Evolutionary conservation across 2,329 filamentous ascomycete species (phyloP), one percentile per base, ranked within the genome.

Genomic region (Scedosporium boydii): DNA sequence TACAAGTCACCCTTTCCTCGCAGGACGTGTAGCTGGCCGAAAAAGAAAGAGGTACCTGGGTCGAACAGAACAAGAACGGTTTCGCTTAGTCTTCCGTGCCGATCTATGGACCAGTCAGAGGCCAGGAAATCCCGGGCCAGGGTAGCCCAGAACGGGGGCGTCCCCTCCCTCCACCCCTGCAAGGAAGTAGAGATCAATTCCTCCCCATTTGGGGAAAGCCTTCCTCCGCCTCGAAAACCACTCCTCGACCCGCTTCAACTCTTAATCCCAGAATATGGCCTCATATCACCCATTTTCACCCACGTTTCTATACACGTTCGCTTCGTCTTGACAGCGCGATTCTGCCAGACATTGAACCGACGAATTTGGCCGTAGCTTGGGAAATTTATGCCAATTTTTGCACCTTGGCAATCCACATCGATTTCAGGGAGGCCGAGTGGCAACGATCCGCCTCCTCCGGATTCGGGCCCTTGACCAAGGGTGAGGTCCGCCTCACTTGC

Each of bases 1-100:
- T 38, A 38, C 34, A 38, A 38, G 34, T 38, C 34, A 38, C 34
- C 34, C 34, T 9, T 38, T 38, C 34, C 10, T 38, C 34, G 10
- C 34, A 38, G 58, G 27, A 42, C 34, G 38, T 34, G 56, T 58
- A 9, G 34, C 56, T 42, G 23, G 21, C 53, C 53, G 53, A 29
- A 56, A 56, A 27, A 56, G 26, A 27, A 27, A 23, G 23, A 23
- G 53, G 53, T 56, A 56, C 53, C 44, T 48, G 44, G 6, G 44
- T 23, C 44, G 16, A 48, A 29, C 9, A 10, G 23, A 58, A 18
- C 16, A 38, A 18, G 27, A n/a, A 41, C 55, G 34, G 55, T 58
- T 27, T 38, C 53, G 59, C 59, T 55, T 55, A 55, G 51, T 55
- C 51, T 55, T 61, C 59, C 59, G 59, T 61, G 48, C 59, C 59